Percentiles rank a stretch among this genome's conserved stretches.
These are phyloP conservation scores for Alternaria solani DNA, from an alignment of 2,329 filamentous ascomycete genomes.

Conservation along the genomic window DNA sequence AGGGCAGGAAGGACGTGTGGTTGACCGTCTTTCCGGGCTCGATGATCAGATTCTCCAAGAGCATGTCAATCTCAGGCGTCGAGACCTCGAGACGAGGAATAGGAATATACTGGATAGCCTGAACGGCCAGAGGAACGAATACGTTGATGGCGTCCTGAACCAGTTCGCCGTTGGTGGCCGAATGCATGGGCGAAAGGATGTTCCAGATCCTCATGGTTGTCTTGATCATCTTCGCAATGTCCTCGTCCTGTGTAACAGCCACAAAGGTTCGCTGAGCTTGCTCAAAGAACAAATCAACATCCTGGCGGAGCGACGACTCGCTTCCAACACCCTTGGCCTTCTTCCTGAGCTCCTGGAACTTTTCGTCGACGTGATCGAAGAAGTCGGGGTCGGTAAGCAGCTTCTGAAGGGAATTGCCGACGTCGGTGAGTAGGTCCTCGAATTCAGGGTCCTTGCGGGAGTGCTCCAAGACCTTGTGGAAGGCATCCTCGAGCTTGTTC, in stretches of 20 bases:
- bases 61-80: constrained; percentile 80
- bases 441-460: constrained; percentile 82
- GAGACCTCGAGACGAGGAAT: constrained; percentile 91
- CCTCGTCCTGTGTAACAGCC: constrained; percentile 74
- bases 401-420: constrained; percentile 77
- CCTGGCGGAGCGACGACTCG: constrained; percentile 73
- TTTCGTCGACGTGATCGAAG: constrained; percentile 76
- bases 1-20: constrained; percentile 86
- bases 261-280: constrained; percentile 73
- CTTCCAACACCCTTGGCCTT: constrained; percentile 67
- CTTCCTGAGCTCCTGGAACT: constrained; percentile 66
- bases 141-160: constrained; percentile 79
- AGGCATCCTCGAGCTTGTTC: constrained; percentile 74
- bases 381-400: constrained; percentile 88
- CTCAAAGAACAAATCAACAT: constrained; percentile 74
- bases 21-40: constrained; percentile 88
- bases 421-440: constrained; percentile 75
- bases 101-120: constrained; percentile 83
- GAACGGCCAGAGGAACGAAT: constrained; percentile 79
- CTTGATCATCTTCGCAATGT: constrained; percentile 73
- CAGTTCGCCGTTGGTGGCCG: constrained; percentile 73
- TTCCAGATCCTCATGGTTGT: constrained; percentile 73
- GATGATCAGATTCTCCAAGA: constrained; percentile 89
- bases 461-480: constrained; percentile 76
- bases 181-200: constrained; percentile 72